Evolutionary conservation across 2,329 filamentous ascomycete genomes (phyloP), one percentile per base, ranked within the genome.

Genomic region (Xylaria multiplex): DNA sequence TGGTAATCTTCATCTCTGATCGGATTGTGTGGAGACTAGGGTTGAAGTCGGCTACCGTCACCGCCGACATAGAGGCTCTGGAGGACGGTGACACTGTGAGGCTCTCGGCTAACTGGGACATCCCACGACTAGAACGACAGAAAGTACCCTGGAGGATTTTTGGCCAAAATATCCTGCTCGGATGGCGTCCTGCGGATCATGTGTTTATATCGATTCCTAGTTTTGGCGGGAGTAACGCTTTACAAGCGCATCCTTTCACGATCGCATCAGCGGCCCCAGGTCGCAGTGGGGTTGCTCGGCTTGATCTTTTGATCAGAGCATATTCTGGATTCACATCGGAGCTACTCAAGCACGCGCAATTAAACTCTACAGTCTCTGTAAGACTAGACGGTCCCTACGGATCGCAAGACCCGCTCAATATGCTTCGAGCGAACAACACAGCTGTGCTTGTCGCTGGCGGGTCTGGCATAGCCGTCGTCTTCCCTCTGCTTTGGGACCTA

Each of bases 221-320:
- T 0, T 80, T 91, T 6, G 84, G 83, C 1, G 75, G 77, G 2
- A 83, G 80, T 60, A 84, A 89, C 71, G 73, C 78, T 2, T 73
- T 89, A 1, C 88, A 91, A 76, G 82, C 88, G 0, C 88, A 91
- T 72, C 89, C 88, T 0, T 91, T 91, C 76, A 90, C 88, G 8
- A 89, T 91, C 61, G 85, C 88, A 16, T 90, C 88, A 2, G 82
- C 84, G 0, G 86, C 87, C 9, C 85, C 86, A 1, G 40, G 59
- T 8, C 35, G 4, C 8, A 57, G 62, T 19, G 19, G 64, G 27
- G 68, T 77, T n/a, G 84, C 83, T 3, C 85, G 81, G 79, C 77
- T 90, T 67, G 81, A 81, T 13, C 82, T 91, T 13, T 81, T 90
- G 32, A 85, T 91, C 67, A 84, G 88, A 67, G 83, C 85, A 4